phyloP scores from a whole-genome alignment of 2,329 filamentous ascomycete genomes.

The Chaetomiaceae sp. region DNA sequence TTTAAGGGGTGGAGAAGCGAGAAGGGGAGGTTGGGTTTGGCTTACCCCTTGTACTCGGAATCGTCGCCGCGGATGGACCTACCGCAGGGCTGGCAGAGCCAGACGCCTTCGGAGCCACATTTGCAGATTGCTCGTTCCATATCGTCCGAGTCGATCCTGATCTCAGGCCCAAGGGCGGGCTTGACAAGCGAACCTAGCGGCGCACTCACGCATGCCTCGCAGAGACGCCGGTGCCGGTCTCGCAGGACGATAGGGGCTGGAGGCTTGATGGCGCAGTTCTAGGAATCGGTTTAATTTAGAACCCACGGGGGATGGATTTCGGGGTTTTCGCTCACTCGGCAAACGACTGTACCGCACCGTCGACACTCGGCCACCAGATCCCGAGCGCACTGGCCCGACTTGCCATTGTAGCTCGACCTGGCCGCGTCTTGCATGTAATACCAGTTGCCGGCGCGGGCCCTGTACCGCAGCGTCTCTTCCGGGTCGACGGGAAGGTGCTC shows the following conservation, averaged over 20 bases:
- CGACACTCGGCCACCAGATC: conserved; percentile 84
- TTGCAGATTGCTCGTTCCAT: conserved; percentile 54
- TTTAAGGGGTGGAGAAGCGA: background rate
- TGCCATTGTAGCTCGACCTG: conserved; percentile 51
- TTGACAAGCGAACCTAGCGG: conserved; percentile 57
- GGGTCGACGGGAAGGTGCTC: conserved; percentile 55
- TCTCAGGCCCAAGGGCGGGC: conserved; percentile 41
- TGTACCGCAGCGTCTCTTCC: conserved; percentile 54
- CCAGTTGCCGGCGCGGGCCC: conserved; percentile 55
- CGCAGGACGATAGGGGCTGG: conserved; percentile 64
- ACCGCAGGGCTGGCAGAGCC: conserved; percentile 83
- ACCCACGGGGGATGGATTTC: background rate
- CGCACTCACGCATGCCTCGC: conserved; percentile 66
- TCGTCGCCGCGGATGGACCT: conserved; percentile 61
- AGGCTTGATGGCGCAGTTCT: conserved; percentile 90
- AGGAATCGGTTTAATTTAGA: conserved; percentile 8
- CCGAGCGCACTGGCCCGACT: conserved; percentile 73
- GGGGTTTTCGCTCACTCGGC: conserved; percentile 58
- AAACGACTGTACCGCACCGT: conserved; percentile 71
- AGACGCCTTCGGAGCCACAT: conserved; percentile 58
- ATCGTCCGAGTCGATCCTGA: conserved; percentile 48
- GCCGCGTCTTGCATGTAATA: conserved; percentile 54
- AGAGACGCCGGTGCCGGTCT: conserved; percentile 76
- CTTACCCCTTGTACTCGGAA: conserved; percentile 54
- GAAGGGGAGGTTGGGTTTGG: background rate